These are phyloP conservation scores for Pleurotus salmoneostramineus DNA, from an alignment of 768 basidiomycete species.

Conservation along the genomic window DNA sequence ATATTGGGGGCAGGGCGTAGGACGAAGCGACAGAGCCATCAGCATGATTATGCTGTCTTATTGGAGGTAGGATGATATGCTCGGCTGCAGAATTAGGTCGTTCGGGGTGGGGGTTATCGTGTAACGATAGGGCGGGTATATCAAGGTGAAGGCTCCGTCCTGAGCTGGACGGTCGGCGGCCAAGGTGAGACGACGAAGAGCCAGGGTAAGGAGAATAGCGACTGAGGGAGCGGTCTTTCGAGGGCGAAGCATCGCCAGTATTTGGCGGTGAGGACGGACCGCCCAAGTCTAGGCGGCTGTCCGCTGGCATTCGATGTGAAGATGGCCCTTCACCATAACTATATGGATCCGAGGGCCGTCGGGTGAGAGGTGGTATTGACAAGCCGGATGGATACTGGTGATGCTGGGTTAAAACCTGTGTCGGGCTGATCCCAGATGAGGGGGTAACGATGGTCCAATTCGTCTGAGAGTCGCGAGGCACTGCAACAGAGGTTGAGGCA, in stretches of 20 bases:
- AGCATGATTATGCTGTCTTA: constrained; percentile 24
- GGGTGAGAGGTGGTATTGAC: not conserved
- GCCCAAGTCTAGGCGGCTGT: not conserved
- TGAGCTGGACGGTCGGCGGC: constrained; percentile 13
- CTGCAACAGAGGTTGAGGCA: constrained; percentile 15
- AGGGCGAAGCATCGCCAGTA: constrained; percentile 1
- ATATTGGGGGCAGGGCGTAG: constrained; percentile 65
- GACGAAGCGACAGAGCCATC: constrained; percentile 26
- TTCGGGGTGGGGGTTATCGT: constrained; percentile 14
- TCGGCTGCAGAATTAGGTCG: constrained; percentile 14
- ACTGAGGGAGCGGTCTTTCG: constrained; percentile 7
- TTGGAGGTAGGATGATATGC: constrained; percentile 37
- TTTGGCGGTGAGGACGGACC: constrained; percentile 1
- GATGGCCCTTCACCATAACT: not conserved
- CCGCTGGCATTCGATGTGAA: not conserved
- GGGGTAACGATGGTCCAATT: constrained; percentile 51
- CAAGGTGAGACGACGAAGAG: constrained; percentile 10
- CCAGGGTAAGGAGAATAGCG: constrained; percentile 44
- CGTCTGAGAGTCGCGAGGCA: constrained; percentile 18
- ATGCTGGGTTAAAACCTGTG: constrained; percentile 14
- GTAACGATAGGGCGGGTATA: constrained; percentile 29
- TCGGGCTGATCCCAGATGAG: constrained; percentile 22
- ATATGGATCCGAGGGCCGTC: constrained; percentile 5
- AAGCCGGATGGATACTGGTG: not conserved
- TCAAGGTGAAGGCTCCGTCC: constrained; percentile 24